phyloP scores from a whole-genome alignment of 768 basidiomycete species.

The Amanita thiersii region DNA sequence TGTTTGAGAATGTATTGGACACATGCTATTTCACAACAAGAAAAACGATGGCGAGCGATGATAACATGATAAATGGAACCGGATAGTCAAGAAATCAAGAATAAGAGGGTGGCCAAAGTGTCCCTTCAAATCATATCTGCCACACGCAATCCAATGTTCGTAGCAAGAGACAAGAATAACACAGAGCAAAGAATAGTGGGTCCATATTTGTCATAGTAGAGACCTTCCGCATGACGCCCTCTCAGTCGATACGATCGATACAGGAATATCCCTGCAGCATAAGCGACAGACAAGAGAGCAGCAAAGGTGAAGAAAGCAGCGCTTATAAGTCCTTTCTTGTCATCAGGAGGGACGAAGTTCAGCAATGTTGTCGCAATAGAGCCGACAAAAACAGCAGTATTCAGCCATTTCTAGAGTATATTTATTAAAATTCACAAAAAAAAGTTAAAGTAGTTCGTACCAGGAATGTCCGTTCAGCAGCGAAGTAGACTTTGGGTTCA shows the following conservation, averaged over 20 bases:
- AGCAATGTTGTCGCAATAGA: constrained; percentile 85
- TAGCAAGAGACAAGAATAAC: constrained; percentile 59
- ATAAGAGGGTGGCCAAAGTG: neutral
- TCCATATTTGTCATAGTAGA: constrained; percentile 88
- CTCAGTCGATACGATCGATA: constrained; percentile 67
- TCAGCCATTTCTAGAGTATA: constrained; percentile 71
- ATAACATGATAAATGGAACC: too few relatives aligned
- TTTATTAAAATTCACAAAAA: constrained; percentile 8
- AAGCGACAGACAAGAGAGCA: constrained; percentile 84
- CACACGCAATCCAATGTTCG: constrained; percentile 67
- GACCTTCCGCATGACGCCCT: constrained; percentile 61
- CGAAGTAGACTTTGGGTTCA: constrained; percentile 98
- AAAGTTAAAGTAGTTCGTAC: constrained; percentile 38
- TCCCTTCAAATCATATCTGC: constrained; percentile 35
- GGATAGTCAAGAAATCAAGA: neutral
- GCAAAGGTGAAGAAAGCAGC: constrained; percentile 84
- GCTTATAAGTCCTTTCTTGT: constrained; percentile 74
- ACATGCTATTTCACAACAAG: too few relatives aligned
- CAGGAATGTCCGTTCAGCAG: constrained; percentile 89
- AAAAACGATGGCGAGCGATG: too few relatives aligned
- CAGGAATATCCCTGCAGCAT: constrained; percentile 75
- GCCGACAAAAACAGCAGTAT: constrained; percentile 80
- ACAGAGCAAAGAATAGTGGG: constrained; percentile 69
- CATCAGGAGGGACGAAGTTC: constrained; percentile 72
- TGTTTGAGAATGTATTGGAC: too few relatives aligned